phyloP scores from a whole-genome alignment of 805 yeast species.

The Ogataea neopini region DNA sequence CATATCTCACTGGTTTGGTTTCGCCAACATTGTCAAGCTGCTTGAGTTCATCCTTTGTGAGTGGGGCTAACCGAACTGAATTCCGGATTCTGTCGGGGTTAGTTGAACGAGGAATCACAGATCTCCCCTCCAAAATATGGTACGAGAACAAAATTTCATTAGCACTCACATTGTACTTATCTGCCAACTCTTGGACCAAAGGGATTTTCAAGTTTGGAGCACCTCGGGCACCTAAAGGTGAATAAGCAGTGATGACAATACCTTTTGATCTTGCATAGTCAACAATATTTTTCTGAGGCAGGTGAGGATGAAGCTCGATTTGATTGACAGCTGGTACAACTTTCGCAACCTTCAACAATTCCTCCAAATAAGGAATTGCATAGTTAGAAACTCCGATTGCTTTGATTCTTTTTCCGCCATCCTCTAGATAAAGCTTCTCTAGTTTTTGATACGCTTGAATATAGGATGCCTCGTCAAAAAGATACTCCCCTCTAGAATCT shows the following conservation, averaged over 20 bases:
- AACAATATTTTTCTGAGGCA: slow-evolving; percentile 37
- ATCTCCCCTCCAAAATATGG: slow-evolving; percentile 31
- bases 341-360: slow-evolving; percentile 36
- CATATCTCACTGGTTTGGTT: slow-evolving; percentile 7
- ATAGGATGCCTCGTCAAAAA: slow-evolving; percentile 44
- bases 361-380: slow-evolving; percentile 32
- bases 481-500: slow-evolving; percentile 29
- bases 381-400: slow-evolving; percentile 48
- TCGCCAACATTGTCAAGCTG: slow-evolving; percentile 17
- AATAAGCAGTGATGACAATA: slow-evolving; percentile 40
- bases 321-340: slow-evolving; percentile 46
- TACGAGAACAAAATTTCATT: slow-evolving; percentile 52
- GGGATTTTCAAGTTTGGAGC: slow-evolving; percentile 40
- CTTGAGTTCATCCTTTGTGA: slow-evolving; percentile 37
- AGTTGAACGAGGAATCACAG: slow-evolving; percentile 41
- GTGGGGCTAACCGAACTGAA: slow-evolving; percentile 34
- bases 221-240: slow-evolving; percentile 45
- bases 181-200: slow-evolving; percentile 46
- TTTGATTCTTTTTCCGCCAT: slow-evolving; percentile 37
- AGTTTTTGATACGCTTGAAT: slow-evolving; percentile 65
- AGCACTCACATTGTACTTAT: slow-evolving; percentile 48
- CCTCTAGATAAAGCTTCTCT: slow-evolving; percentile 62
- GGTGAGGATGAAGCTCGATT: slow-evolving; percentile 45
- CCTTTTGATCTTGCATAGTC: slow-evolving; percentile 33
- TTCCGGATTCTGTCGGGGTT: slow-evolving; percentile 40